Evolutionary conservation across 805 yeast species (phyloP).

Genomic region (Candida pseudoglaebosa): DNA sequence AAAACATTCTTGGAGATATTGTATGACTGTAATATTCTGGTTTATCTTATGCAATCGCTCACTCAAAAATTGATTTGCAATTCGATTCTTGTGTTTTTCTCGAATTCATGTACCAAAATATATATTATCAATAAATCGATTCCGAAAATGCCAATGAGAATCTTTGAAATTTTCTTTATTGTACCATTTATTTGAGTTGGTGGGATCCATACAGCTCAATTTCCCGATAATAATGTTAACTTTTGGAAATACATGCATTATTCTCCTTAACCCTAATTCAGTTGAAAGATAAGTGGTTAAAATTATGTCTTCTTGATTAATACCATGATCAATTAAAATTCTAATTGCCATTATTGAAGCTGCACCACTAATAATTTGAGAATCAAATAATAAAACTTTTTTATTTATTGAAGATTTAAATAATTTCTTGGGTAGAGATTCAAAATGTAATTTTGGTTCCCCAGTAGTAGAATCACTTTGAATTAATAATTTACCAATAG

Average conservation of each 20-base stretch:
- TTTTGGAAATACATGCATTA: slow-evolving; percentile 67
- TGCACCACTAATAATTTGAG: slow-evolving; percentile 88
- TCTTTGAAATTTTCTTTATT: slow-evolving; percentile 42
- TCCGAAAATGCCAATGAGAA: slow-evolving; percentile 56
- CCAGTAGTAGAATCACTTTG: slow-evolving; percentile 89
- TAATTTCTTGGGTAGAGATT: slow-evolving; percentile 52
- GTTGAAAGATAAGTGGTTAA: slow-evolving; percentile 73
- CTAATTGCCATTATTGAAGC: slow-evolving; percentile 93
- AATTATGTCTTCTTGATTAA: slow-evolving; percentile 55
- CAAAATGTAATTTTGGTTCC: slow-evolving; percentile 89
- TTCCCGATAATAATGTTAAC: slow-evolving; percentile 69
- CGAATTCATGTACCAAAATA: slow-evolving; percentile 67
- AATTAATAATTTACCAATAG: slow-evolving; percentile 78
- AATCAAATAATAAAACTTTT: slow-evolving; percentile 71
- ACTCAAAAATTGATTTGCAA: not conserved
- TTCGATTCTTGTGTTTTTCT: not conserved
- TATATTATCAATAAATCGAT: slow-evolving; percentile 66
- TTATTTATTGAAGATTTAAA: slow-evolving; percentile 15
- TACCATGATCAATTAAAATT: slow-evolving; percentile 78
- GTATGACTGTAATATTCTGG: no score
- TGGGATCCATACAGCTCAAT: slow-evolving; percentile 42
- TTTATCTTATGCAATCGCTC: no score
- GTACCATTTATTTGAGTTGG: slow-evolving; percentile 15
- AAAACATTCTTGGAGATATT: no score
- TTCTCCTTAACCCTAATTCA: slow-evolving; percentile 70